Conservation (phyloP, 2,329 filamentous ascomycete genomes). For the Simplicillium sp. region DNA sequence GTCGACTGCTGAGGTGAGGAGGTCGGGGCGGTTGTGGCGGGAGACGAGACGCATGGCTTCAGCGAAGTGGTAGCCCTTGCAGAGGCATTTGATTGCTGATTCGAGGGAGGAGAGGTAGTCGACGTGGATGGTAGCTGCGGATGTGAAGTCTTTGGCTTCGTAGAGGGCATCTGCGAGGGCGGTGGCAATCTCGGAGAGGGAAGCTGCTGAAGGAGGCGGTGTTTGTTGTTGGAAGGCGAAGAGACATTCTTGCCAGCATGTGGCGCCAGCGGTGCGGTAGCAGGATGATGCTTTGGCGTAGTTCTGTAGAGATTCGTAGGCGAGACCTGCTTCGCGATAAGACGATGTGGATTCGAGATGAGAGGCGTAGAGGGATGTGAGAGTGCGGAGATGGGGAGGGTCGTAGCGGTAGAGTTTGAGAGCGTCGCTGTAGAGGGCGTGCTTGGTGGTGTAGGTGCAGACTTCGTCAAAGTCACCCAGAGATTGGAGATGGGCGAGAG, state of each 20-base stretch:
- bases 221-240: conserved; percentile 62
- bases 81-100: conserved; percentile 65
- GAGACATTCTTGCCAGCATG: conserved; percentile 84
- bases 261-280: conserved; percentile 69
- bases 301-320: conserved; percentile 77
- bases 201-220: conserved; percentile 48
- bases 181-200: conserved; percentile 59
- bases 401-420: conserved; percentile 82
- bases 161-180: conserved; percentile 68
- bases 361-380: conserved; percentile 72
- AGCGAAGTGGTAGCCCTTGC: conserved; percentile 78
- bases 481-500: conserved; percentile 64
- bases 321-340: conserved; percentile 79
- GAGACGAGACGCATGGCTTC: conserved; percentile 76
- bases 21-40: conserved; percentile 46
- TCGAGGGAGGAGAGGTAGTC: conserved; percentile 72
- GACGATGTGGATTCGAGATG: conserved; percentile 66
- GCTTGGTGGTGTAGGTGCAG: conserved; percentile 66
- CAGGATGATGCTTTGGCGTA: conserved; percentile 67
- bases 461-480: conserved; percentile 70
- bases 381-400: conserved; percentile 48
- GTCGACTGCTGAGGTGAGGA: conserved; percentile 65
- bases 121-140: conserved; percentile 69
- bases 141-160: conserved; percentile 75
- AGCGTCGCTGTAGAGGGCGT: conserved; percentile 69